Evolutionary conservation across 2,329 filamentous ascomycete genomes (phyloP).

Genomic region (Magnaporthiopsis incrustans): DNA sequence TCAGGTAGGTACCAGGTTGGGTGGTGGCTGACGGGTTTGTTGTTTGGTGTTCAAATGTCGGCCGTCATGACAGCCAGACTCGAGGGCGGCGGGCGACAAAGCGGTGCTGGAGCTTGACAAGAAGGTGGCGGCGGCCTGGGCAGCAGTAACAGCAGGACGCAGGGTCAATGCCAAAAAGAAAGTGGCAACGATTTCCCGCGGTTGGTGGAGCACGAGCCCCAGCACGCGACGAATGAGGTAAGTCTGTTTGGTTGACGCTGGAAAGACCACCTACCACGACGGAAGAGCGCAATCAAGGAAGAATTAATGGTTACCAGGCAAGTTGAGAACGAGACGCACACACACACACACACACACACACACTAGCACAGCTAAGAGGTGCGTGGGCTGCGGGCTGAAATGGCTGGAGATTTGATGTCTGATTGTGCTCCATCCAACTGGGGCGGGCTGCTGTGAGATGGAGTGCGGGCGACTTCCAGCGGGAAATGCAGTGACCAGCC

Average conservation of each 20-base stretch:
- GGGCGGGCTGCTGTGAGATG: neutral
- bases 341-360: too few relatives aligned
- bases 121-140: neutral
- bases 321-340: neutral
- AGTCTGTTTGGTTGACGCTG: neutral
- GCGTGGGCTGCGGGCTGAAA: neutral
- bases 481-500: neutral
- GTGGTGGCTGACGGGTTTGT: neutral
- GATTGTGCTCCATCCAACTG: neutral
- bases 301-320: neutral
- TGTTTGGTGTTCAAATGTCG: neutral
- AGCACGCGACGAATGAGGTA: neutral
- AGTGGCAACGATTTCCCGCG: neutral
- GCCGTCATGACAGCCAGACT: neutral
- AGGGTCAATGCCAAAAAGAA: neutral
- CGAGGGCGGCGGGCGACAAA: neutral
- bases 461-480: neutral
- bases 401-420: neutral
- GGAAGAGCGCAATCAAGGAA: neutral
- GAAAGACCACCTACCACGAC: neutral
- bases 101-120: neutral
- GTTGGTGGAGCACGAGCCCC: neutral
- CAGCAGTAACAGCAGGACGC: neutral
- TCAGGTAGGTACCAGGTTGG: neutral
- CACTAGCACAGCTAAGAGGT: neutral